These are phyloP conservation scores for Rhododendron ferrugineum DNA, from an alignment of 148 eudicot species.

Conservation along the genomic window DNA sequence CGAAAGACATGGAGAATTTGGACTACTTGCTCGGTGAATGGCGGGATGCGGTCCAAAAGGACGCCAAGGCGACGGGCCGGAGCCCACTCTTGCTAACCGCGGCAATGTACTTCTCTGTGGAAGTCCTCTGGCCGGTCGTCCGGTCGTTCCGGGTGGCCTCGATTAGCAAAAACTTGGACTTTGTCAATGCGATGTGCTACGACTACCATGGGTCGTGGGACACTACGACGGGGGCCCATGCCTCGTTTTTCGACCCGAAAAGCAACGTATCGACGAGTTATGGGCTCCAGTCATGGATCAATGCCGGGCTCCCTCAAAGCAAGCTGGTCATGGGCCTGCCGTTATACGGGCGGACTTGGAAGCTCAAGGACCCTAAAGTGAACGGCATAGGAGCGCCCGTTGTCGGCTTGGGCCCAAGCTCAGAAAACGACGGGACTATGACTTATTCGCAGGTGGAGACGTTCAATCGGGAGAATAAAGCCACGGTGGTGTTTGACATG, in stretches of 20 bases:
- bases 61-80: slow-evolving; percentile 20
- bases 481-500: slow-evolving; percentile 33
- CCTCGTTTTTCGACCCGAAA: slow-evolving; percentile 30
- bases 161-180: slow-evolving; percentile 36
- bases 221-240: slow-evolving; percentile 33
- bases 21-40: slow-evolving; percentile 33
- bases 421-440: slow-evolving; percentile 24
- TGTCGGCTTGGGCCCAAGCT: slow-evolving; percentile 39
- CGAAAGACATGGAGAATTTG: slow-evolving; percentile 31
- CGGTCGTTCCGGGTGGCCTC: slow-evolving; percentile 28
- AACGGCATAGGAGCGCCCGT: slow-evolving; percentile 35
- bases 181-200: slow-evolving; percentile 43
- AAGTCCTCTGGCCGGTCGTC: slow-evolving; percentile 7
- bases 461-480: slow-evolving; percentile 30
- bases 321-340: slow-evolving; percentile 48
- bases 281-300: slow-evolving; percentile 45
- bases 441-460: slow-evolving; percentile 20
- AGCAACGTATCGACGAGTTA: slow-evolving; percentile 41
- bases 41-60: slow-evolving; percentile 33
- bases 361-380: slow-evolving; percentile 24
- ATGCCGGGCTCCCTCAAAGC: slow-evolving; percentile 9
- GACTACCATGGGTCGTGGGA: slow-evolving; percentile 52
- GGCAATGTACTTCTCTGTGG: slow-evolving; percentile 36
- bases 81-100: slow-evolving; percentile 38
- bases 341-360: slow-evolving; percentile 47